Evolutionary conservation across 768 basidiomycete genomes (phyloP).

Genomic region (Leccinum uliginosum): DNA sequence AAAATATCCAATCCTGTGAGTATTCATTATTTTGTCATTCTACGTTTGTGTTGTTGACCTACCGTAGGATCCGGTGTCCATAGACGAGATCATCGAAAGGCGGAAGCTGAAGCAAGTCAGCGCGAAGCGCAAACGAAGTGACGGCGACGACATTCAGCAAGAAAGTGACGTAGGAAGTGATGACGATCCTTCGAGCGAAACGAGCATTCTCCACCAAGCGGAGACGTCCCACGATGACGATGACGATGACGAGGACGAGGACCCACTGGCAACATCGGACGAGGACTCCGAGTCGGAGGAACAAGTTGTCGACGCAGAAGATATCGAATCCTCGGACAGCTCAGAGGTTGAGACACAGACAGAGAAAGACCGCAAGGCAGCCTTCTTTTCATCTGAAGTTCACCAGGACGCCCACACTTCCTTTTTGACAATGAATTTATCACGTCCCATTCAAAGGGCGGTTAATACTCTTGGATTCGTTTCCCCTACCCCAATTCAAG

Average conservation of each 20-base stretch:
- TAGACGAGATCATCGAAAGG: slow-evolving; percentile 89
- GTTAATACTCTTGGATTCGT: slow-evolving; percentile 76
- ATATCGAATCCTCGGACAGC: slow-evolving; percentile 50
- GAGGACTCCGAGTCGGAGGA: slow-evolving; percentile 30
- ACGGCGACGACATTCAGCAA: slow-evolving; percentile 34
- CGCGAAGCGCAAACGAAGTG: slow-evolving; percentile 60
- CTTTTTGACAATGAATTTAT: slow-evolving; percentile 92
- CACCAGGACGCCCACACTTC: slow-evolving; percentile 60
- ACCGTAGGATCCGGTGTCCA: slow-evolving; percentile 68
- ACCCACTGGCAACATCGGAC: slow-evolving; percentile 32
- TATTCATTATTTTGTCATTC: slow-evolving; percentile 15
- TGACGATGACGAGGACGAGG: slow-evolving; percentile 27
- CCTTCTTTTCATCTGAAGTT: slow-evolving; percentile 74
- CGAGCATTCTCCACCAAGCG: slow-evolving; percentile 16
- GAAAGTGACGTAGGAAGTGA: slow-evolving; percentile 31
- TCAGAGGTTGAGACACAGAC: slow-evolving; percentile 58
- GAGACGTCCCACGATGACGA: slow-evolving; percentile 21
- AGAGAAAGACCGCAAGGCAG: slow-evolving; percentile 70
- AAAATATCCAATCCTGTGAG: slow-evolving; percentile 57
- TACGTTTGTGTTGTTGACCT: slow-evolving; percentile 3
- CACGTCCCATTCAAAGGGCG: slow-evolving; percentile 89
- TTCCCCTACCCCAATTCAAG: slow-evolving; percentile 93
- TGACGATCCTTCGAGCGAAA: slow-evolving; percentile 1
- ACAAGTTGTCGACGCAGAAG: slow-evolving; percentile 28
- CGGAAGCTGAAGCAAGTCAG: slow-evolving; percentile 42